These are phyloP conservation scores for Cylindrotheca closterium DNA, from an alignment of 108 stramenopile genomes.

Conservation along the genomic window DNA sequence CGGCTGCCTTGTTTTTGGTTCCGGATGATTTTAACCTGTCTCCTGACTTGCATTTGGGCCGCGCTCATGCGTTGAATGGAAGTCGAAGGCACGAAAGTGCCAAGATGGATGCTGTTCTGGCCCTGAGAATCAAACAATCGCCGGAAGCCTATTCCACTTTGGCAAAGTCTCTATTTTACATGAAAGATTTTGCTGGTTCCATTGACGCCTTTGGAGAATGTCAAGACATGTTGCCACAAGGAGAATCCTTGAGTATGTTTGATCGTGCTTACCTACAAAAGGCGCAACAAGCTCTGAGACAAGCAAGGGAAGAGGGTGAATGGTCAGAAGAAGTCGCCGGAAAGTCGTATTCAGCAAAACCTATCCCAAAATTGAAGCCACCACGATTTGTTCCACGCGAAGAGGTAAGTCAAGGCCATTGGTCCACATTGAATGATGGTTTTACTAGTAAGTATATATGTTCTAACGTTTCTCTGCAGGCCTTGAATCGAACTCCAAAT, in stretches of 20 bases:
- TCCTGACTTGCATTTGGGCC: slow-evolving; percentile 78
- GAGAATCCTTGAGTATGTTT: slow-evolving; percentile 74
- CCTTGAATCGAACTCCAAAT: slow-evolving; percentile 59
- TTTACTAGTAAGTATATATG: not conserved
- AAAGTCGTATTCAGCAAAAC: slow-evolving; percentile 14
- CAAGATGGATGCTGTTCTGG: slow-evolving; percentile 74
- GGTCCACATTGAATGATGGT: not conserved
- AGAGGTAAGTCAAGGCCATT: slow-evolving; percentile 42
- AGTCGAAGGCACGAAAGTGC: slow-evolving; percentile 77
- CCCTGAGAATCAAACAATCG: slow-evolving; percentile 66
- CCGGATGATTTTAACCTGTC: slow-evolving; percentile 78
- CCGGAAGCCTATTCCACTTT: slow-evolving; percentile 85
- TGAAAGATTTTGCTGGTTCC: slow-evolving; percentile 72
- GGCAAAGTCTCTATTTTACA: slow-evolving; percentile 82
- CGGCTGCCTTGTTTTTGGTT: slow-evolving; percentile 83
- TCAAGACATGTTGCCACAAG: slow-evolving; percentile 52
- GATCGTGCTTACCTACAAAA: slow-evolving; percentile 85
- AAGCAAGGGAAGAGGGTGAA: slow-evolving; percentile 27
- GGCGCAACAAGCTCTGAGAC: slow-evolving; percentile 61
- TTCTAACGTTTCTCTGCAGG: slow-evolving; percentile 29
- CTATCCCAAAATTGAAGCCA: slow-evolving; percentile 79
- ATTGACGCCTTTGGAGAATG: slow-evolving; percentile 74
- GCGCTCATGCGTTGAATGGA: slow-evolving; percentile 86
- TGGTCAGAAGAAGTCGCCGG: slow-evolving; percentile 1
- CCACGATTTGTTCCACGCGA: slow-evolving; percentile 86